A percentile compares a stretch with the other conserved stretches of the same genome.
These are phyloP conservation scores for Haberlea rhodopensis DNA, from an alignment of 257 asterid species.

Conservation along the genomic window DNA sequence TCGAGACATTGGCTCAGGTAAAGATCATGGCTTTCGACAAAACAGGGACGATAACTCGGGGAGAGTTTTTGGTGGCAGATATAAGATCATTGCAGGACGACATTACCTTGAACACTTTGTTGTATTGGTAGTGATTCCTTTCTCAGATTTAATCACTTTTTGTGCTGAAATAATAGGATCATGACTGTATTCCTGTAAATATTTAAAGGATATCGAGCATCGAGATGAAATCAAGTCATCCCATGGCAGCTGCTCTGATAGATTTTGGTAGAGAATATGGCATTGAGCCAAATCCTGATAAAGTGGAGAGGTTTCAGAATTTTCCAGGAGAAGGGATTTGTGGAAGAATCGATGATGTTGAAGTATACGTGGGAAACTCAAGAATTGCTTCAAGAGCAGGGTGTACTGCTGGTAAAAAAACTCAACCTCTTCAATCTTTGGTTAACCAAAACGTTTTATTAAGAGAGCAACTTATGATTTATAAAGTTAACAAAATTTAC, in stretches of 20 bases:
- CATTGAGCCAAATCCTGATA: conserved; percentile 62
- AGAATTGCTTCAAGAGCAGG: conserved; percentile 70
- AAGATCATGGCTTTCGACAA: conserved; percentile 86
- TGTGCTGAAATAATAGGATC: neutral
- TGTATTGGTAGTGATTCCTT: conserved; percentile 50
- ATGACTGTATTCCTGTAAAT: neutral
- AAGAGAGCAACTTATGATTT: neutral
- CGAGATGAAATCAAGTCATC: conserved; percentile 88
- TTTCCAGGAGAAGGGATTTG: conserved; percentile 90
- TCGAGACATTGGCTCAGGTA: conserved; percentile 65
- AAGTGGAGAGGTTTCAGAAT: conserved; percentile 55
- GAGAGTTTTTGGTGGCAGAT: conserved; percentile 70
- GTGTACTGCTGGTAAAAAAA: conserved; percentile 51
- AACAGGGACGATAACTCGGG: conserved; percentile 86
- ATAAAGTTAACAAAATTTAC: too few species aligned
- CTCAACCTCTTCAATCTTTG: neutral
- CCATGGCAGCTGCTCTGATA: conserved; percentile 74
- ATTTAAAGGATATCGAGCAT: conserved; percentile 73
- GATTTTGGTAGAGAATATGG: conserved; percentile 47
- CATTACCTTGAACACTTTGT: conserved; percentile 37
- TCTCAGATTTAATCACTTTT: neutral
- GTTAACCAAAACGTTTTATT: neutral
- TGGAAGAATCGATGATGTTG: conserved; percentile 60
- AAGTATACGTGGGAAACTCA: conserved; percentile 60
- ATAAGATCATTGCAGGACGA: conserved; percentile 51